phyloP scores from a whole-genome alignment of 2,329 filamentous ascomycete genomes.

The Fusarium sp. region DNA sequence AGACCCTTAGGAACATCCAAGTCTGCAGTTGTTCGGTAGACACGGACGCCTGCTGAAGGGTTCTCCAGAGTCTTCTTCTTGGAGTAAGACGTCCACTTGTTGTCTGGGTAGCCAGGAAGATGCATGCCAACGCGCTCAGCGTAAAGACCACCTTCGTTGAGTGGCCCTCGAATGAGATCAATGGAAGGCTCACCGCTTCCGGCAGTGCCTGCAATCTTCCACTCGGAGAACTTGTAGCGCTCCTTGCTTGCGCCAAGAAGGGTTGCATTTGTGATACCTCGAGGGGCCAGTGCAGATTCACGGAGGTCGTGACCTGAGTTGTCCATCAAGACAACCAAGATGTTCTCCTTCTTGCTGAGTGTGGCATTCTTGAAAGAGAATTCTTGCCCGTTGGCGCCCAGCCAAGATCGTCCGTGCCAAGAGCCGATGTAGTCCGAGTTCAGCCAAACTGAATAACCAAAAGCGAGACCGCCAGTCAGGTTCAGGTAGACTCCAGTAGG shows the following conservation, averaged over 20 bases:
- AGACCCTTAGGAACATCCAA: constrained; percentile 62
- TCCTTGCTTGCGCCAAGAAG: constrained; percentile 51
- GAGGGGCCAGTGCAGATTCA: constrained; percentile 56
- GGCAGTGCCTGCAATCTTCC: constrained; percentile 68
- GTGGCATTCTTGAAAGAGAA: constrained; percentile 64
- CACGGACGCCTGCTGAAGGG: constrained; percentile 61
- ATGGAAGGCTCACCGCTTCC: constrained; percentile 61
- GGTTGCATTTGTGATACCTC: constrained; percentile 64
- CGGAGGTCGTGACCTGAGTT: constrained; percentile 69
- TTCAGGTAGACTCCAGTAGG: constrained; percentile 60
- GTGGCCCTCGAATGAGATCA: constrained; percentile 65
- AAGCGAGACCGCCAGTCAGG: constrained; percentile 64
- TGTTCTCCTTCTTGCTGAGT: constrained; percentile 54
- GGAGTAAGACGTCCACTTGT: constrained; percentile 51
- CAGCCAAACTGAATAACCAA: constrained; percentile 67
- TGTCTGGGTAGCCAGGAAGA: constrained; percentile 64
- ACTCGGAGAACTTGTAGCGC: constrained; percentile 58
- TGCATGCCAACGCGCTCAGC: constrained; percentile 69
- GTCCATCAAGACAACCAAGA: constrained; percentile 67
- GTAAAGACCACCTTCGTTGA: constrained; percentile 68
- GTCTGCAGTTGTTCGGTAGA: constrained; percentile 64
- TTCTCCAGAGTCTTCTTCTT: constrained; percentile 53
- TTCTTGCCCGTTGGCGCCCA: constrained; percentile 49
- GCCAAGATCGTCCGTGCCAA: constrained; percentile 60
- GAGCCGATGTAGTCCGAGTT: constrained; percentile 68